Conservation (phyloP, 495 filamentous ascomycete genomes). For the Penicillium silybi region DNA sequence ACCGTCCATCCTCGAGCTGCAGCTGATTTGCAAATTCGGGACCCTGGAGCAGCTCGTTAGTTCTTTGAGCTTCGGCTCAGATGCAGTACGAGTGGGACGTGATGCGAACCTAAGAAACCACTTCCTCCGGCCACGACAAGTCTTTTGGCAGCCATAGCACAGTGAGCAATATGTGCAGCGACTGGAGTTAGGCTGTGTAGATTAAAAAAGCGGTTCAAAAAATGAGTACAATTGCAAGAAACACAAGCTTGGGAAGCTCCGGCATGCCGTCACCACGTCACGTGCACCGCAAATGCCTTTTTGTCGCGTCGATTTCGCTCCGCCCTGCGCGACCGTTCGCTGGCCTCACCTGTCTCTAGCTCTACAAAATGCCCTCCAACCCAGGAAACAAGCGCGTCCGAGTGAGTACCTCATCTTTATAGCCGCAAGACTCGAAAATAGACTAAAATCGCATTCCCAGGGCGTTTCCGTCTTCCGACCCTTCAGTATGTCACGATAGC, state of each 20-base stretch:
- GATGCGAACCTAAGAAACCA: constrained; percentile 74
- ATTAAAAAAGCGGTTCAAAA: neutral
- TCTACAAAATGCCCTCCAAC: constrained; percentile 50
- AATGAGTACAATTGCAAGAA: neutral
- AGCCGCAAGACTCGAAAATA: neutral
- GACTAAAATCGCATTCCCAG: constrained; percentile 33
- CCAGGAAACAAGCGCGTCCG: constrained; percentile 55
- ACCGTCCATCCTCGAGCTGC: constrained; percentile 80
- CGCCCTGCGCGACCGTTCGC: constrained; percentile 5
- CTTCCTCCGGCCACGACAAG: constrained; percentile 90
- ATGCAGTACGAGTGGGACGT: neutral
- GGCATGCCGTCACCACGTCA: constrained; percentile 22
- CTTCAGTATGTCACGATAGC: constrained; percentile 49
- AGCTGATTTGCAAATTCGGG: constrained; percentile 86
- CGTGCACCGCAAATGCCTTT: constrained; percentile 13
- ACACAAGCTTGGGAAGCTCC: constrained; percentile 11
- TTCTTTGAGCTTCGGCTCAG: neutral
- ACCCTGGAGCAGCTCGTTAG: constrained; percentile 46
- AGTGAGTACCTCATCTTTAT: constrained; percentile 30
- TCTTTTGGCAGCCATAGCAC: constrained; percentile 54
- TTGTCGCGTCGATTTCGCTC: constrained; percentile 2
- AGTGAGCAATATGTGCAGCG: constrained; percentile 45
- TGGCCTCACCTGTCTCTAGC: neutral
- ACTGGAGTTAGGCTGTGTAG: constrained; percentile 18
- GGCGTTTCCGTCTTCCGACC: constrained; percentile 71